phyloP scores from a whole-genome alignment of 352 stramenopile species.

The Vaucheria bursata region DNA sequence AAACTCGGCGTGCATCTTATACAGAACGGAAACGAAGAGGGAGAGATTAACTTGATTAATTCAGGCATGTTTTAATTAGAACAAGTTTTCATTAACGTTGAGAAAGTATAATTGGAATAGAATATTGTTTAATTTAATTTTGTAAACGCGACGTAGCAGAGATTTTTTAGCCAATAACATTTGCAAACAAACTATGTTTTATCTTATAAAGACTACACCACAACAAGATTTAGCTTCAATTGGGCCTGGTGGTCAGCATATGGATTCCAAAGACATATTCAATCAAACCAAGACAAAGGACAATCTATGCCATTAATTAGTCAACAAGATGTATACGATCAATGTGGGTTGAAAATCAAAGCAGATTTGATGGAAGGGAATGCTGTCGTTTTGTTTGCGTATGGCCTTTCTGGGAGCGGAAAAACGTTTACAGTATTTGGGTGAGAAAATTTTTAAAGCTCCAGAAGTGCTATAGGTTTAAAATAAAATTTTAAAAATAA shows the following conservation, averaged over 20 bases:
- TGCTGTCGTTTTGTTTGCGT: slow-evolving; percentile 78
- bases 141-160: too few relatives aligned
- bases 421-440: slow-evolving; percentile 88
- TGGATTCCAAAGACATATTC: slow-evolving; percentile 74
- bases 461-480: slow-evolving; percentile 75
- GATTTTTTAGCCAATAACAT: too few relatives aligned
- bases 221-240: slow-evolving; percentile 78
- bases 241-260: slow-evolving; percentile 87
- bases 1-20: slow-evolving; percentile 78
- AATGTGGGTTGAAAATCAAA: slow-evolving; percentile 79
- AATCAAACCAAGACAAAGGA: slow-evolving; percentile 54
- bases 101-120: too few relatives aligned
- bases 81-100: too few relatives aligned
- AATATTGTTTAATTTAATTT: too few relatives aligned
- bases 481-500: slow-evolving; percentile 83
- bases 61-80: slow-evolving; percentile 15
- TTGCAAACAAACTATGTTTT: too few relatives aligned
- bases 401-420: slow-evolving; percentile 76
- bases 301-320: slow-evolving; percentile 73
- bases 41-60: slow-evolving; percentile 61
- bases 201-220: too few relatives aligned
- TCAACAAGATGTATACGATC: slow-evolving; percentile 76
- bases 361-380: slow-evolving; percentile 74
- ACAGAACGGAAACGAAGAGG: slow-evolving; percentile 77
- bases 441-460: slow-evolving; percentile 72